phyloP scores from a whole-genome alignment of 169 alveolate genomes.

The Plasmodium knowlesi region DNA sequence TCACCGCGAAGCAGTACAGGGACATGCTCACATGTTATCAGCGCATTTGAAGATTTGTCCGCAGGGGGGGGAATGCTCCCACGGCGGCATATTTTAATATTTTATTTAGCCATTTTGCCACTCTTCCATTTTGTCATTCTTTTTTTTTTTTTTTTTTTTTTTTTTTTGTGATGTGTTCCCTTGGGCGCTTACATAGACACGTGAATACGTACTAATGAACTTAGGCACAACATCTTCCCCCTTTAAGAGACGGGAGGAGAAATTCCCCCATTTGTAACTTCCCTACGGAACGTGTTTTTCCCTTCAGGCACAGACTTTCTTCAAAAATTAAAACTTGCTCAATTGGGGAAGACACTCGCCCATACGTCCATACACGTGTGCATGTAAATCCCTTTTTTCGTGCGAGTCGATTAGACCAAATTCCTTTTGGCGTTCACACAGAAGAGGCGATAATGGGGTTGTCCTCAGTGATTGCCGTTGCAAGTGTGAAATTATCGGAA shows the following conservation, averaged over 20 bases:
- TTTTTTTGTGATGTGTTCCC: not conserved
- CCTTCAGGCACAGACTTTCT: not conserved
- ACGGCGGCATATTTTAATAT: not conserved
- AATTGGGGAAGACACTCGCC: not conserved
- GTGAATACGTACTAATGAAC: not conserved
- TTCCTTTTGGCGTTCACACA: not conserved
- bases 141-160: not conserved
- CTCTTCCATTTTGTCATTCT: not conserved
- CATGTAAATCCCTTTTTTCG: not conserved
- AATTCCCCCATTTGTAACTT: not conserved
- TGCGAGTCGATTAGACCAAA: not conserved
- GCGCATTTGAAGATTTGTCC: not conserved
- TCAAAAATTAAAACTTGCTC: not conserved
- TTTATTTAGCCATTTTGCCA: not conserved
- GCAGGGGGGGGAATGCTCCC: not conserved
- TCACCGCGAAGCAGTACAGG: slow-evolving; percentile 1
- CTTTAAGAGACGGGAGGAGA: not conserved
- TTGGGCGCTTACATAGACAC: not conserved
- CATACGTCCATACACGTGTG: not conserved
- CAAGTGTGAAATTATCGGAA: not conserved
- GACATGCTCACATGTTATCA: slow-evolving; percentile 34
- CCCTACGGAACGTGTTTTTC: not conserved
- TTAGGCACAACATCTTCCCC: not conserved
- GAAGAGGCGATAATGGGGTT: not conserved
- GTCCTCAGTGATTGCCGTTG: not conserved